phyloP scores from a whole-genome alignment of 2,329 filamentous ascomycete species.

The Clathrospora elynae region DNA sequence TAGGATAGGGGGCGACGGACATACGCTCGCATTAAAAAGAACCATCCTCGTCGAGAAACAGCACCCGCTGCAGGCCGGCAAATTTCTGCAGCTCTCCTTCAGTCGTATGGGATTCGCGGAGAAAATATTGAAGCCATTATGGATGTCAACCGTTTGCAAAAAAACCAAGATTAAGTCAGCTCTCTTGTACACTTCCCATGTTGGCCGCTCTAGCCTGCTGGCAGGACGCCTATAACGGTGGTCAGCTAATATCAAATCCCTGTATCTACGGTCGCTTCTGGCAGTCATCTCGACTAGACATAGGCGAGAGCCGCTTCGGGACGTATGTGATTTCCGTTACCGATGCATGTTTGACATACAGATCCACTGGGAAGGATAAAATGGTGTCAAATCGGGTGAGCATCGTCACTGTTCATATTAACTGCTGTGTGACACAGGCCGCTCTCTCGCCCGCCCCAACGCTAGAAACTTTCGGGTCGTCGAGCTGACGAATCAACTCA shows the following conservation, averaged over 20 bases:
- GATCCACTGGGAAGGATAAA: neutral
- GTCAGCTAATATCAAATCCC: slow-evolving; percentile 7
- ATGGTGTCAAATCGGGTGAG: neutral
- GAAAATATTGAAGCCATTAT: neutral
- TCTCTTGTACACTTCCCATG: neutral
- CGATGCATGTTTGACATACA: neutral
- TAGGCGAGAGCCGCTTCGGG: neutral
- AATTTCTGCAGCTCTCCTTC: no score
- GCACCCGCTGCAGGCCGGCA: no score
- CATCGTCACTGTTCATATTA: slow-evolving; percentile 8
- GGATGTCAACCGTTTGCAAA: neutral
- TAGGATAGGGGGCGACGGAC: no score
- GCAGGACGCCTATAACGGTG: neutral
- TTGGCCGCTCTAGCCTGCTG: neutral
- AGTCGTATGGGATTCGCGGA: neutral
- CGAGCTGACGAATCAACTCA: slow-evolving; percentile 1
- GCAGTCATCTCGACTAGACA: neutral
- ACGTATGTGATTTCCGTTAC: neutral
- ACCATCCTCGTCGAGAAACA: no score
- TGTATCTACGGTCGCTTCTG: neutral
- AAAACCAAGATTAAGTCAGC: neutral
- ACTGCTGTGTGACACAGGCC: slow-evolving; percentile 9
- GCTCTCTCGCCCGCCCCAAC: slow-evolving; percentile 1
- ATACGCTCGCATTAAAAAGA: no score
- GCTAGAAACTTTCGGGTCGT: neutral